Evolutionary conservation across 1,139 yeast species (phyloP).

Genomic region (Sugiyamaella japonica): DNA sequence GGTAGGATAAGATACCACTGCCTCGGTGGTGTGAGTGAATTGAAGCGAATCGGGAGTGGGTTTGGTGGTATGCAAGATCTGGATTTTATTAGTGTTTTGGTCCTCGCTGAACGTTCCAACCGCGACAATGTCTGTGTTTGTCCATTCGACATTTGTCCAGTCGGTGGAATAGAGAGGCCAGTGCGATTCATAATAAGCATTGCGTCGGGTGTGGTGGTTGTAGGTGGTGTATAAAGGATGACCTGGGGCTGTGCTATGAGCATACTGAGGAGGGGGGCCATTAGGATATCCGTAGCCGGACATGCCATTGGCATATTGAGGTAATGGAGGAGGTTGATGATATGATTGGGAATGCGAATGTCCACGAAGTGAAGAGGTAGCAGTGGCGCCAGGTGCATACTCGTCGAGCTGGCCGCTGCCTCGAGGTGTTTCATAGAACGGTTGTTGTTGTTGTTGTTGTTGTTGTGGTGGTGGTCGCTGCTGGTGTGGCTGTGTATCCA

Average conservation of each 20-base stretch:
- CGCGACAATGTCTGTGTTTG: conserved; percentile 56
- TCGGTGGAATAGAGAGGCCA: conserved; percentile 67
- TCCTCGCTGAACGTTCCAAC: conserved; percentile 73
- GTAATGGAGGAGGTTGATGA: conserved; percentile 1
- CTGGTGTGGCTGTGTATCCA: conserved; percentile 19
- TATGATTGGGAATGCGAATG: conserved; percentile 13
- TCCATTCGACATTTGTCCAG: conserved; percentile 53
- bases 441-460: conserved; percentile 22
- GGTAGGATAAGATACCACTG: conserved; percentile 60
- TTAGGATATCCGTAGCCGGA: neutral
- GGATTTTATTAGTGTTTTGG: conserved; percentile 49
- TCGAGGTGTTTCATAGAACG: conserved; percentile 17
- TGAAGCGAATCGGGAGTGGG: conserved; percentile 25
- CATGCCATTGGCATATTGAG: conserved; percentile 4
- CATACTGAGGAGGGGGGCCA: neutral
- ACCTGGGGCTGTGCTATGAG: conserved; percentile 5
- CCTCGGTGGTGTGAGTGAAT: conserved; percentile 48
- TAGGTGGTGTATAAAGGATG: conserved; percentile 1
- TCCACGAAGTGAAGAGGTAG: conserved; percentile 2
- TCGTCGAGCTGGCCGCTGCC: neutral
- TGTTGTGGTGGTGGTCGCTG: conserved; percentile 14
- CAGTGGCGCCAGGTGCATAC: neutral
- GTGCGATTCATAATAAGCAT: conserved; percentile 59
- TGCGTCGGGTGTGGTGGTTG: conserved; percentile 37
- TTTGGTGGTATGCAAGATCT: conserved; percentile 34